These are phyloP conservation scores for Lachnellula hyalina DNA, from an alignment of 2,329 filamentous ascomycete species.

Conservation along the genomic window DNA sequence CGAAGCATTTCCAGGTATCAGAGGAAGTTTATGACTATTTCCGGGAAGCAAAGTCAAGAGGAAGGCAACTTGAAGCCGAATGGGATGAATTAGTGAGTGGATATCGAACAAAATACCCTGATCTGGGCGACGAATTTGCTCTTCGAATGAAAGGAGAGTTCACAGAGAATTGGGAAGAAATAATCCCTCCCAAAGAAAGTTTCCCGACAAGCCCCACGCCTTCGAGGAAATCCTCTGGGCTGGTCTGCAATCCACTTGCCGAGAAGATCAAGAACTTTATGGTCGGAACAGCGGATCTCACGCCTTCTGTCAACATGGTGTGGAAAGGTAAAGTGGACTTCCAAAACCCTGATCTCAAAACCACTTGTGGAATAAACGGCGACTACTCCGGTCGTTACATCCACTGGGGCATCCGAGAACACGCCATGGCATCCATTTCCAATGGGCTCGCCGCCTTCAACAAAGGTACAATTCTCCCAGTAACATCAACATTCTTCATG, in stretches of 20 bases:
- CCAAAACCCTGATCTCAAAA: constrained; percentile 38
- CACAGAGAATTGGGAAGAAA: constrained; percentile 42
- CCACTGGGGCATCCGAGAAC: constrained; percentile 56
- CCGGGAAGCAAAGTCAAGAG: constrained; percentile 38
- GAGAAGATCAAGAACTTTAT: constrained; percentile 43
- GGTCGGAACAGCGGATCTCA: constrained; percentile 49
- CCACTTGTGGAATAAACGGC: constrained; percentile 47
- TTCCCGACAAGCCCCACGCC: constrained; percentile 44
- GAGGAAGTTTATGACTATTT: constrained; percentile 49
- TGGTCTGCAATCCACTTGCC: constrained; percentile 47
- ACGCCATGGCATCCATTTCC: constrained; percentile 54
- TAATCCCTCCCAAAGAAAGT: constrained; percentile 37
- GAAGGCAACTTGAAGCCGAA: constrained; percentile 38
- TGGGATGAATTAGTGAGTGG: constrained; percentile 41
- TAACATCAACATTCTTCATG: constrained; percentile 59
- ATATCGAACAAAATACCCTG: constrained; percentile 42
- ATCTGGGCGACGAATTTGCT: constrained; percentile 45
- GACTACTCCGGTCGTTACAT: constrained; percentile 51
- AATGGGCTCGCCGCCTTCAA: constrained; percentile 56
- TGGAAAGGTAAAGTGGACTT: constrained; percentile 49
- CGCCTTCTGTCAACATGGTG: constrained; percentile 50
- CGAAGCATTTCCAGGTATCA: constrained; percentile 32
- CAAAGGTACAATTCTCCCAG: constrained; percentile 49
- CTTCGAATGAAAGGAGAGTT: constrained; percentile 44
- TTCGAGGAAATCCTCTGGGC: constrained; percentile 44